phyloP scores from a whole-genome alignment of 495 filamentous ascomycete species.

The Penicillium robsamsonii region DNA sequence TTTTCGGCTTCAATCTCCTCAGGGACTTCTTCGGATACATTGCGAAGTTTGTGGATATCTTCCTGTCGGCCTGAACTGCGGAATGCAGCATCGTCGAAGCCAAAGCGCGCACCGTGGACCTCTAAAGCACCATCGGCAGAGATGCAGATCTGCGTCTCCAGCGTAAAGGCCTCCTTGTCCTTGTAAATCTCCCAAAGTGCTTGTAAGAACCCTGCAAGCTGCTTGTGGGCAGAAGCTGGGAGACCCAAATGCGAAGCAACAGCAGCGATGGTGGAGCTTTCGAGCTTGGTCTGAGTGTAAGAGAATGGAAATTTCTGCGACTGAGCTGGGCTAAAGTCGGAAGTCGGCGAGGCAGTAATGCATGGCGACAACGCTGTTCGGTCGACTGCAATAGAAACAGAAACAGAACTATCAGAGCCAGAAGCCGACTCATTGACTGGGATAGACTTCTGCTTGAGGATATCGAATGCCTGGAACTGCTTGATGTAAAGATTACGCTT shows the following conservation, averaged over 20 bases:
- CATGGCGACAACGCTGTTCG: conserved; percentile 62
- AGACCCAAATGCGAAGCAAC: conserved; percentile 55
- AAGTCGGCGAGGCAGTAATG: conserved; percentile 59
- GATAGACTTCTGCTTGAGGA: conserved; percentile 55
- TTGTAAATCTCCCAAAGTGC: conserved; percentile 60
- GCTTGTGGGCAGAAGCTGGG: conserved; percentile 35
- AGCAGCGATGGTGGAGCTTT: conserved; percentile 34
- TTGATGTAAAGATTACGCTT: conserved; percentile 59
- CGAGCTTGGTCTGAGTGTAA: conserved; percentile 40
- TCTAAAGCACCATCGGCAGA: conserved; percentile 41
- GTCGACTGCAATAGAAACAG: conserved; percentile 64
- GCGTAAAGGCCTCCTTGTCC: conserved; percentile 64
- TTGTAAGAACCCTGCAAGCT: conserved; percentile 51
- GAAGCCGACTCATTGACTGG: conserved; percentile 42
- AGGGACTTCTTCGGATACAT: conserved; percentile 48
- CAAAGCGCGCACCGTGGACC: conserved; percentile 54
- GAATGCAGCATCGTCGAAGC: conserved; percentile 79
- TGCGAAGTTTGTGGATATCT: conserved; percentile 59
- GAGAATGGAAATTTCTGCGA: conserved; percentile 61
- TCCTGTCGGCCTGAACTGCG: conserved; percentile 61
- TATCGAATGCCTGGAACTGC: conserved; percentile 54
- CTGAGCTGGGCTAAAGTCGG: conserved; percentile 33
- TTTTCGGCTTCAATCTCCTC: conserved; percentile 66
- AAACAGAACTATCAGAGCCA: conserved; percentile 36
- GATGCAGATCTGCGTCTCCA: conserved; percentile 49